These are phyloP conservation scores for Plasmopara halstedii DNA, from an alignment of 352 stramenopile species.

Conservation along the genomic window DNA sequence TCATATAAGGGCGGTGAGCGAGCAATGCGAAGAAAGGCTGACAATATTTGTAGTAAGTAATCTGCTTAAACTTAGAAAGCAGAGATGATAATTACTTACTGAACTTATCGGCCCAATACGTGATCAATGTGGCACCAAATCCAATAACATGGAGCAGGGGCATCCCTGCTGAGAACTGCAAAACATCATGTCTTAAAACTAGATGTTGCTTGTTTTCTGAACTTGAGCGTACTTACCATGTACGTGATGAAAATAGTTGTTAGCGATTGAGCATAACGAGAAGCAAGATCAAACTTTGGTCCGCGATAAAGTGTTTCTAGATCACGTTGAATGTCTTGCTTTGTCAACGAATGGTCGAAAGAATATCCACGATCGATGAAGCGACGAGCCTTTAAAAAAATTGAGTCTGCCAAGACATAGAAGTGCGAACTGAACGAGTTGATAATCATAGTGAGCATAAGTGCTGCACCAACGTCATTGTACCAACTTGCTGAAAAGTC, in stretches of 20 bases:
- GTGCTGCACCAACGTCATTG: slow-evolving; percentile 63
- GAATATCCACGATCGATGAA: slow-evolving; percentile 54
- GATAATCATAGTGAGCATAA: slow-evolving; percentile 81
- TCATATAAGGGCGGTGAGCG: slow-evolving; percentile 67
- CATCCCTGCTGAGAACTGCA: slow-evolving; percentile 75
- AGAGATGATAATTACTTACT: slow-evolving; percentile 25
- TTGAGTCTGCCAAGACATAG: slow-evolving; percentile 51
- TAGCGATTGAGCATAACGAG: slow-evolving; percentile 66
- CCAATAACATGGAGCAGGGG: slow-evolving; percentile 69
- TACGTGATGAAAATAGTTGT: slow-evolving; percentile 80
- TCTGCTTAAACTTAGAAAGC: neutral
- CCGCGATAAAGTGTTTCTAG: slow-evolving; percentile 67
- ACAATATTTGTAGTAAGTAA: neutral
- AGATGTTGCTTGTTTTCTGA: neutral
- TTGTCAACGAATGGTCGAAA: slow-evolving; percentile 54
- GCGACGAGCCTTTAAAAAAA: slow-evolving; percentile 38
- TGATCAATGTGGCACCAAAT: slow-evolving; percentile 63
- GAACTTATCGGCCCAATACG: slow-evolving; percentile 84
- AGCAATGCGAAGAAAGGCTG: slow-evolving; percentile 60
- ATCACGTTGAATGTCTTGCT: slow-evolving; percentile 79
- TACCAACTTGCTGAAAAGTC: slow-evolving; percentile 77
- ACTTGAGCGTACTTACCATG: slow-evolving; percentile 28
- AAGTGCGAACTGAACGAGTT: slow-evolving; percentile 69
- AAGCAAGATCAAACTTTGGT: slow-evolving; percentile 69
- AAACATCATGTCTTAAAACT: neutral